Conservation (phyloP, 2,329 filamentous ascomycete genomes). For the Coniella lustricola region DNA sequence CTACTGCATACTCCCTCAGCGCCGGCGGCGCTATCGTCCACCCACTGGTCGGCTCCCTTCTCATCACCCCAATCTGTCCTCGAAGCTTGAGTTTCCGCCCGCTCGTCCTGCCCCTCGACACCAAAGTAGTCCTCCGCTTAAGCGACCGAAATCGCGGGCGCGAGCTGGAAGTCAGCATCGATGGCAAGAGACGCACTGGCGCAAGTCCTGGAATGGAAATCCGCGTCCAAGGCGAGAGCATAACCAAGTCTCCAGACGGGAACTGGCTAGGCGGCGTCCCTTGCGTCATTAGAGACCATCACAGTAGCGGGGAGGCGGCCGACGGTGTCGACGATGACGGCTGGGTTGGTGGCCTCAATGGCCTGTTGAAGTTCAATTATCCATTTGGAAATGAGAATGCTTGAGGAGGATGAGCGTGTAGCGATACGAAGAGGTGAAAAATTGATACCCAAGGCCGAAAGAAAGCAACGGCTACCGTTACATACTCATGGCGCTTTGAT, state of each 20-base stretch:
- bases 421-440: neutral
- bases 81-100: slow-evolving; percentile 88
- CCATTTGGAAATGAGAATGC: slow-evolving; percentile 66
- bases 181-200: slow-evolving; percentile 62
- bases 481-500: no score
- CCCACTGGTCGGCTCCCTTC: slow-evolving; percentile 78
- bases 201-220: slow-evolving; percentile 76
- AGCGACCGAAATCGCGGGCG: slow-evolving; percentile 72
- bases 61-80: slow-evolving; percentile 91
- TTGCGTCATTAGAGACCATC: slow-evolving; percentile 67
- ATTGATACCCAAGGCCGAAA: neutral
- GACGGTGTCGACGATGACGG: slow-evolving; percentile 68
- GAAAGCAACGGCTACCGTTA: neutral
- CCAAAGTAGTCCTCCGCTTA: slow-evolving; percentile 72
- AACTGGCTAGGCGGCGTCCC: slow-evolving; percentile 74
- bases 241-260: slow-evolving; percentile 43
- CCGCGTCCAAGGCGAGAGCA: slow-evolving; percentile 78
- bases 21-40: slow-evolving; percentile 91
- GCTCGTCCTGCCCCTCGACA: slow-evolving; percentile 79
- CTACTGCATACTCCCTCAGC: slow-evolving; percentile 91
- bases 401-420: neutral
- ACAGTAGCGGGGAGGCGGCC: slow-evolving; percentile 29
- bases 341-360: slow-evolving; percentile 93
- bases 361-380: slow-evolving; percentile 93
- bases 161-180: slow-evolving; percentile 72